Evolutionary conservation across 441 rosid genomes (phyloP).

Genomic region (Pelargonium fulgidum): DNA sequence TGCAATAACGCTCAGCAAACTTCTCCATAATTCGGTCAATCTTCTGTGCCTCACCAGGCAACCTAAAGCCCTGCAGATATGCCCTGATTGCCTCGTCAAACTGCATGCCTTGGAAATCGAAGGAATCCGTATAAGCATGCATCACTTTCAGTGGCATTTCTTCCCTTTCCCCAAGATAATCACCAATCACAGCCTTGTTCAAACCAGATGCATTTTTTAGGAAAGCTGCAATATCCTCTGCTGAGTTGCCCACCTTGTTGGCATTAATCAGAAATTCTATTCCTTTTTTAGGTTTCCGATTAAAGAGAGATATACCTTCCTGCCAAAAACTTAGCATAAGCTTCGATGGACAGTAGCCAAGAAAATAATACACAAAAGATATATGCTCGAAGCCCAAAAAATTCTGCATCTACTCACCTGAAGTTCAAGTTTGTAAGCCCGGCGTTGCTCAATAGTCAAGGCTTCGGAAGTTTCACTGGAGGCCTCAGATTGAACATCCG

Average conservation of each 20-base stretch:
- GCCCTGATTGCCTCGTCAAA: slow-evolving; percentile 94
- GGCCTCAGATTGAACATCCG: slow-evolving; percentile 77
- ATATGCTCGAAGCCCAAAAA: slow-evolving; percentile 1
- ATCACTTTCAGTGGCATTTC: slow-evolving; percentile 84
- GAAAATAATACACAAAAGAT: slow-evolving; percentile 16
- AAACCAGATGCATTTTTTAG: slow-evolving; percentile 80
- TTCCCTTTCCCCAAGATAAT: slow-evolving; percentile 98
- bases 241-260: slow-evolving; percentile 85
- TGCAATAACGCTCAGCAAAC: slow-evolving; percentile 93
- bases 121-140: slow-evolving; percentile 97
- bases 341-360: slow-evolving; percentile 23
- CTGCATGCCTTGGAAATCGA: slow-evolving; percentile 80
- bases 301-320: slow-evolving; percentile 99
- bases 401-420: slow-evolving; percentile 44
- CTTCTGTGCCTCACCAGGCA: slow-evolving; percentile 99
- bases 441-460: slow-evolving; percentile 84
- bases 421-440: slow-evolving; percentile 98
- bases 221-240: slow-evolving; percentile 92
- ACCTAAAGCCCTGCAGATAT: slow-evolving; percentile 83
- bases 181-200: slow-evolving; percentile 86
- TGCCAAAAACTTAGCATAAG: slow-evolving; percentile 57
- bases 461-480: slow-evolving; percentile 83
- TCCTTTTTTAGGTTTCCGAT: slow-evolving; percentile 90
- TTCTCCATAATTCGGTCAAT: slow-evolving; percentile 98
- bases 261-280: slow-evolving; percentile 95